Conservation (phyloP, 306 rosid genomes). For the Amphicarpaea edgeworthii region DNA sequence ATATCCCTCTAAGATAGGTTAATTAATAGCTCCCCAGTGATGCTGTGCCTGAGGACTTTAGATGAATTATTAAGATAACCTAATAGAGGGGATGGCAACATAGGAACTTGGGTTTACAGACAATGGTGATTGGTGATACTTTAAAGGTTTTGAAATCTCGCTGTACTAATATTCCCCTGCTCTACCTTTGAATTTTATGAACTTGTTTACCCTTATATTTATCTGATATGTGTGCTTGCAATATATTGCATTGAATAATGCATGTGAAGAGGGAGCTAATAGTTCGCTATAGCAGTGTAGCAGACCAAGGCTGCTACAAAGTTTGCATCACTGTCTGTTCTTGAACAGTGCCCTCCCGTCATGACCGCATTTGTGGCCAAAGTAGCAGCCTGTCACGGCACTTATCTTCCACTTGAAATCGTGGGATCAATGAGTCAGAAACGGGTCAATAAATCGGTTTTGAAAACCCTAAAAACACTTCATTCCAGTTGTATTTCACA, state of each 20-base stretch:
- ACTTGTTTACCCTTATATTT: conserved; percentile 9
- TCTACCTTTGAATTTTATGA: conserved; percentile 20
- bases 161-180: neutral
- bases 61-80: conserved; percentile 7
- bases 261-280: conserved; percentile 13
- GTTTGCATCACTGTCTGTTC: neutral
- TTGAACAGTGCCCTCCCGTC: neutral
- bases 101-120: neutral
- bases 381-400: neutral
- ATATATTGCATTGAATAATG: neutral
- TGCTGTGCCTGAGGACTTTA: neutral
- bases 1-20: neutral
- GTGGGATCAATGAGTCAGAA: neutral
- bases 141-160: neutral
- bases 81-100: neutral
- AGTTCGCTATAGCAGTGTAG: neutral
- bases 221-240: neutral
- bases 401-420: neutral
- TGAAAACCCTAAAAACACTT: neutral
- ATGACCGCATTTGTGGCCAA: neutral
- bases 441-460: neutral
- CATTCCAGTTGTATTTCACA: neutral
- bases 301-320: neutral
- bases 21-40: conserved; percentile 2
- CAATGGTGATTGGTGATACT: conserved; percentile 2